Evolutionary conservation across 805 yeast genomes (phyloP), one percentile per base, ranked within the genome.

Genomic region (Tetrapisispora pingtungensis): DNA sequence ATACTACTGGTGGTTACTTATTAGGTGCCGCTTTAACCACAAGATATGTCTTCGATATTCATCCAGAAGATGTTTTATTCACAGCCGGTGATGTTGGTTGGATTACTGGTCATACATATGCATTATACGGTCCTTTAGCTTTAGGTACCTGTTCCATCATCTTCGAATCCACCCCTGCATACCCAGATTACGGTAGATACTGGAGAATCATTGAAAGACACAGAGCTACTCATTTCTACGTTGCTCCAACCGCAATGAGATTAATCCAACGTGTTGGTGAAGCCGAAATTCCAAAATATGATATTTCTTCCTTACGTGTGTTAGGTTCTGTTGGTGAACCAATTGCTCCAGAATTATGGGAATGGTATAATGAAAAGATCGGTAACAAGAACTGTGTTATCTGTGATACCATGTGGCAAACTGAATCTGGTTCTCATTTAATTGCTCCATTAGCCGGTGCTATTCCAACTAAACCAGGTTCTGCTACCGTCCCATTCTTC

Each of bases 51-150:
- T 90, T 93, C 65, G 97, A 94, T 65, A 80, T 93, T 40, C 96
- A 87, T 61, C 80, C 80, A 47, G 84, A 82, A 49, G 97, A 93
- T 66, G 74, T 84, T 36, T 68, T 90, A 49, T 90, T 93, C 72
- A 90, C 97, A 35, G 97, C 97, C 33, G 97, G 97, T 61, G 97
- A 93, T 64, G 87, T 93, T 45, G 97, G 98, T 62, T 93, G 98
- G 97, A 93, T 93, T 64, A 93, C 98, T 15, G 97, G 97, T 55
- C 98, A 93, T 67, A 84, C 97, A 10, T 93, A 90, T 62, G 95
- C 87, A 36, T 77, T 90, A 39, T 93, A 93, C 61, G 97, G 97
- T 48, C 98, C 98, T 35, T 76, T 93, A 54, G 69, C 80, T 27
- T 65, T 80, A 30, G 98, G 97, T 67, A 85, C 89, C 43, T 81